Evolutionary conservation across 106 monocot species (phyloP), one percentile per base, ranked within the genome.

Genomic region (Apostasia ramifera): DNA sequence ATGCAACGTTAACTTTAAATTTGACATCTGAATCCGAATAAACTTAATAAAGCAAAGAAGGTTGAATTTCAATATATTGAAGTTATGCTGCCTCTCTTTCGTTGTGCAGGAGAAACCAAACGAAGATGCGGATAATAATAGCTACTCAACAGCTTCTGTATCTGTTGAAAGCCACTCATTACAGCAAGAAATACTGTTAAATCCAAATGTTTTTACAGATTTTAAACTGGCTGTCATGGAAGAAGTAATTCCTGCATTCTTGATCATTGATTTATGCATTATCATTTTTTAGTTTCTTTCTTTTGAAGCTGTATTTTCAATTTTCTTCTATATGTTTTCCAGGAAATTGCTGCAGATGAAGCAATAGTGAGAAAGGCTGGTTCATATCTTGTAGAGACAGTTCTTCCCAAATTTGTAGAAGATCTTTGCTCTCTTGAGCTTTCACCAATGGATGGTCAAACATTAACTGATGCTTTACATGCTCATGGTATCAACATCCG

Each of bases 401-500:
- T 93, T 67, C 69, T 98, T 55, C 93, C 87, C 42, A 98, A 93
- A 70, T 93, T 93, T 84, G 85, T 90, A 57, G 77, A 93, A 82
- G 98, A 93, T 70, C 87, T 98, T 71, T 93, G 85, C 53, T 70
- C 78, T 45, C 88, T 98, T 69, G 98, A 98, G 13, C 62, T 93
- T 50, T 92, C 98, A 69, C 98, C 98, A 12, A 90, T 98, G 98
- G 98, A 98, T 90, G 98, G 98, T n/a, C 87, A 90, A 71, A 87
- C 93, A 61, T 85, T 98, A 70, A 88, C 85, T 56, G 98, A 98
- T 72, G 81, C 85, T 50, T 81, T 98, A 47, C 98, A 98, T 80
- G 61, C 77, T 52, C 83, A 98, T 81, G 98, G 98, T 66, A 93
- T 98, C 77, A 98, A 98, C 80, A 62, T 93, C 46, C 93, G 98